Percentiles rank a stretch among this genome's conserved stretches.
phyloP scores from a whole-genome alignment of 345 rosid genomes.

The Eucalyptus marginata region DNA sequence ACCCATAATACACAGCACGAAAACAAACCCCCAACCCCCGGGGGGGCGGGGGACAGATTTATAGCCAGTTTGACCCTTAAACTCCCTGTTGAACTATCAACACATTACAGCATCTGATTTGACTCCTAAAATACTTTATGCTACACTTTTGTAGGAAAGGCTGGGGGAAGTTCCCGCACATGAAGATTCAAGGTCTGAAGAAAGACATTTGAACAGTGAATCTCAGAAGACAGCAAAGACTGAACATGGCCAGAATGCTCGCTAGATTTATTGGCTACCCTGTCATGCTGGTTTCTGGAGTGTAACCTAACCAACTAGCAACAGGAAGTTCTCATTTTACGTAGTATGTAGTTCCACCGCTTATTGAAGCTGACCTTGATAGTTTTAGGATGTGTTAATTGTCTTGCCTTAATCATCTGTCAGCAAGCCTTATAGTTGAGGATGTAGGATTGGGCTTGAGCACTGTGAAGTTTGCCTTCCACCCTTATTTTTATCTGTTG shows the following conservation, averaged over 20 bases:
- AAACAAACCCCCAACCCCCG: too few species aligned
- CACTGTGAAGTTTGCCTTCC: not conserved
- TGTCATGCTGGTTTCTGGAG: not conserved
- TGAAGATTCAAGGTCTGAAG: conserved; percentile 35
- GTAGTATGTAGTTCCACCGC: conserved; percentile 17
- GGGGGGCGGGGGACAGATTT: not conserved
- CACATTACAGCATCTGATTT: not conserved
- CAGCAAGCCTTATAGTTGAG: not conserved
- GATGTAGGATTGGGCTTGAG: not conserved
- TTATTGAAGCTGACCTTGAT: not conserved
- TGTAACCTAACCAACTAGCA: conserved; percentile 34
- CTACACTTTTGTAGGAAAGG: conserved; percentile 43
- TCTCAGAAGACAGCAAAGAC: conserved; percentile 15
- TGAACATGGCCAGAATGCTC: conserved; percentile 20
- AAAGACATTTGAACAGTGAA: conserved; percentile 19
- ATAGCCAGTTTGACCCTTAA: not conserved
- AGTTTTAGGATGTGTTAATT: conserved; percentile 4
- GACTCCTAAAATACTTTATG: not conserved
- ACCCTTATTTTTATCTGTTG: conserved; percentile 2
- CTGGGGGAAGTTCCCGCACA: conserved; percentile 45
- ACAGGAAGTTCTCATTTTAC: conserved; percentile 16
- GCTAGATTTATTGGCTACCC: not conserved
- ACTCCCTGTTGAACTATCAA: not conserved
- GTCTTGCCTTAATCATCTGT: not conserved
- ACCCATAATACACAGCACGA: not conserved